These are phyloP conservation scores for Hura crepitans DNA, from an alignment of 441 rosid species.

Conservation along the genomic window DNA sequence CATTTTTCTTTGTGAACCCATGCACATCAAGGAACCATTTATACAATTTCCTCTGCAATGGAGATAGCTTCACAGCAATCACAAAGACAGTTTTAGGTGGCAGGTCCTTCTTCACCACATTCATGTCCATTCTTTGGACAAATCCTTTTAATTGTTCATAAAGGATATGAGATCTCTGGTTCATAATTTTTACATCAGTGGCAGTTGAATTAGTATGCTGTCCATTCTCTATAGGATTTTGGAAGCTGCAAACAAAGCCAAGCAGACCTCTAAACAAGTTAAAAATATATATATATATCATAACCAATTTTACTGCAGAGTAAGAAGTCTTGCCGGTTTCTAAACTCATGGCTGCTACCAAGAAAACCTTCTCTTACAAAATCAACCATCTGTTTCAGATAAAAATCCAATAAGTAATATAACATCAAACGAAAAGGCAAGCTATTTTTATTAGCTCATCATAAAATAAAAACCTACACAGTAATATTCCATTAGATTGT, in stretches of 20 bases:
- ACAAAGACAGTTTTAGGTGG: slow-evolving; percentile 99
- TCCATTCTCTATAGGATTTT: slow-evolving; percentile 97
- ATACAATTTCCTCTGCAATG: slow-evolving; percentile 85
- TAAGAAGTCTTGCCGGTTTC: slow-evolving; percentile 76
- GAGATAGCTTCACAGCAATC: slow-evolving; percentile 89
- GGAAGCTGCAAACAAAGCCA: slow-evolving; percentile 61
- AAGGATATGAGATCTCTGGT: slow-evolving; percentile 97
- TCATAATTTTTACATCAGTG: slow-evolving; percentile 97
- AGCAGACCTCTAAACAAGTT: slow-evolving; percentile 17
- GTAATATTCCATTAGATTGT: slow-evolving; percentile 99
- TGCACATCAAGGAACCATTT: slow-evolving; percentile 89
- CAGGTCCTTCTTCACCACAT: slow-evolving; percentile 90
- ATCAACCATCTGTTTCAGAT: slow-evolving; percentile 92
- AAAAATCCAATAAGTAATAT: slow-evolving; percentile 24
- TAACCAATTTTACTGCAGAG: slow-evolving; percentile 23
- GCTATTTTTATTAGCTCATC: slow-evolving; percentile 14
- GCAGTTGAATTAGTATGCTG: slow-evolving; percentile 97
- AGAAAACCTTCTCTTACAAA: slow-evolving; percentile 99
- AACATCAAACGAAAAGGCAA: slow-evolving; percentile 9
- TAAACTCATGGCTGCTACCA: slow-evolving; percentile 97
- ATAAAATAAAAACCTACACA: slow-evolving; percentile 59
- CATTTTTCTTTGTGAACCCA: slow-evolving; percentile 66
- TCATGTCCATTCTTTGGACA: slow-evolving; percentile 99
- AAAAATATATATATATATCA: slow-evolving; percentile 10
- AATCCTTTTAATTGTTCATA: slow-evolving; percentile 97